These are phyloP conservation scores for Alternaria sp. DNA, from an alignment of 2,329 filamentous ascomycete genomes.

Conservation along the genomic window DNA sequence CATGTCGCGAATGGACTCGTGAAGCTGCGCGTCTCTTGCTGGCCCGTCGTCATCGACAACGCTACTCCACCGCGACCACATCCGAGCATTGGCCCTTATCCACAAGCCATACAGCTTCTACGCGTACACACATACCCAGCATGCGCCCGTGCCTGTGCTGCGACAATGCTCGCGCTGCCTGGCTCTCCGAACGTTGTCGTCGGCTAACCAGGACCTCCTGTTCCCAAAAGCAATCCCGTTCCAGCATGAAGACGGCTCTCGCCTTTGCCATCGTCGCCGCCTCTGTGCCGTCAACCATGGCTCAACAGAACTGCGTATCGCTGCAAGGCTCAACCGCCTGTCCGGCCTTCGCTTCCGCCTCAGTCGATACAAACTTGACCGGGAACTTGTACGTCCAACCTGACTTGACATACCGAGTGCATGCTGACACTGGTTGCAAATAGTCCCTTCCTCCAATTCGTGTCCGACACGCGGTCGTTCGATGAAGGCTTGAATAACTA, in stretches of 20 bases:
- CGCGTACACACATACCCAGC: conserved; percentile 17
- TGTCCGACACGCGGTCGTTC: conserved; percentile 78
- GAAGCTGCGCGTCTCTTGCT: conserved; percentile 43
- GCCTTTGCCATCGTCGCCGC: conserved; percentile 42
- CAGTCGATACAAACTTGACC: conserved; percentile 72
- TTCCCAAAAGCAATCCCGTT: conserved; percentile 35
- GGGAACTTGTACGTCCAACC: conserved; percentile 66
- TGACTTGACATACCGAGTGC: neutral
- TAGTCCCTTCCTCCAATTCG: conserved; percentile 85
- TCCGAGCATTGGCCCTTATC: conserved; percentile 19
- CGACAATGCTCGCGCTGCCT: conserved; percentile 20
- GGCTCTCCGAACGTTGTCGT: conserved; percentile 20
- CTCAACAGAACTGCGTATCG: conserved; percentile 67
- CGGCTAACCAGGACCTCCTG: conserved; percentile 19
- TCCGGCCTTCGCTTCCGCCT: conserved; percentile 75
- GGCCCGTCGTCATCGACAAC: conserved; percentile 30
- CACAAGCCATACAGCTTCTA: conserved; percentile 22
- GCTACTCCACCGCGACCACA: conserved; percentile 23
- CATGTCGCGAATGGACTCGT: conserved; percentile 45
- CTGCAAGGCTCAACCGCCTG: conserved; percentile 74
- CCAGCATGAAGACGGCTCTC: conserved; percentile 29
- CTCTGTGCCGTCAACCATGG: conserved; percentile 43
- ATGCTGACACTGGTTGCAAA: conserved; percentile 18
- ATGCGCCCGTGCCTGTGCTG: conserved; percentile 32
- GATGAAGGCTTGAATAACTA: conserved; percentile 78